Conservation (phyloP, 257 asterid species). For the Jasminum sambac region DNA sequence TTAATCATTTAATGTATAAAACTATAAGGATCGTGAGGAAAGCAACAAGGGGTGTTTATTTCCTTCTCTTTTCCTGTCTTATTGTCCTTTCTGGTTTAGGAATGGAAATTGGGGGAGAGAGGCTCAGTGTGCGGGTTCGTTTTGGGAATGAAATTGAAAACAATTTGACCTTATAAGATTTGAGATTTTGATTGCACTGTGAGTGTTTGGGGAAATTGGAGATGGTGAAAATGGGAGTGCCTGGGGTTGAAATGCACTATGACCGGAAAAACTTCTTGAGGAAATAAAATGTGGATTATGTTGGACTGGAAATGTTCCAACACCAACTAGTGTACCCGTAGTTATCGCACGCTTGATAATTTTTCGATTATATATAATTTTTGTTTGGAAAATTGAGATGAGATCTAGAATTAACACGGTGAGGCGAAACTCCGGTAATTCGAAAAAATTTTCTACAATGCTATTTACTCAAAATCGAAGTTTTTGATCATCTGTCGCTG, state of each 20-base stretch:
- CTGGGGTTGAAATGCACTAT: not conserved
- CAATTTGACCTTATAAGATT: not conserved
- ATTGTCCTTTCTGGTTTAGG: not conserved
- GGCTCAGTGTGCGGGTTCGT: not conserved
- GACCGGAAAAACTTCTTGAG: not conserved
- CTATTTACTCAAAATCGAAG: too few relatives aligned
- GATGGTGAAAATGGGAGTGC: not conserved
- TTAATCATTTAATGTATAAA: not conserved
- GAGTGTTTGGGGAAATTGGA: not conserved
- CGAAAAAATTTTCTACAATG: too few relatives aligned
- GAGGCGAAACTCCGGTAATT: too few relatives aligned
- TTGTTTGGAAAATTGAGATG: too few relatives aligned
- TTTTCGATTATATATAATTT: too few relatives aligned
- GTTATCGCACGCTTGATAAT: too few relatives aligned
- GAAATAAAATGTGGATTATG: not conserved
- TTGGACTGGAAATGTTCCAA: too few relatives aligned
- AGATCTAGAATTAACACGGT: too few relatives aligned
- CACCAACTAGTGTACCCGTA: too few relatives aligned
- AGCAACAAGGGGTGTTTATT: constrained; percentile 22
- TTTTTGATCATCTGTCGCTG: too few relatives aligned
- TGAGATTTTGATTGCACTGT: too few relatives aligned
- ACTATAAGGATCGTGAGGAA: constrained; percentile 24
- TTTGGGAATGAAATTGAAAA: not conserved
- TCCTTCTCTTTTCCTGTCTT: not conserved
- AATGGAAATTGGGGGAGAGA: not conserved